Evolutionary conservation across 208 protist genomes (phyloP).

Genomic region (Leishmania turanica): DNA sequence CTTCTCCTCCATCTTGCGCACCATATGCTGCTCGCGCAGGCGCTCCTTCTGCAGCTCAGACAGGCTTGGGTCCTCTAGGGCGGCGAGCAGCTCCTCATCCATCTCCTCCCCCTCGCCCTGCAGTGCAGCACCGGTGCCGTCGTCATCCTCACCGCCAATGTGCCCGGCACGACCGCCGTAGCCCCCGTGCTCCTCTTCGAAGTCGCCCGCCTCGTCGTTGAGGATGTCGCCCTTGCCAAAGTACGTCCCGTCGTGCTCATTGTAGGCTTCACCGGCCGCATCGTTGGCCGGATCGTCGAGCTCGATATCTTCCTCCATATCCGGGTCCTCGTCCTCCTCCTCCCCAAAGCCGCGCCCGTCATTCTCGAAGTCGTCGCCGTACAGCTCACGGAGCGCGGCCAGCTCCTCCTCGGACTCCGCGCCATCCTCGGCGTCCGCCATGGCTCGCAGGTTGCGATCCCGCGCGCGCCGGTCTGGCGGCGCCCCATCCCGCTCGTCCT

Average conservation of each 20-base stretch:
- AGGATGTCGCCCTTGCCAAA: conserved; percentile 38
- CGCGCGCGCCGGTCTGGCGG: conserved; percentile 17
- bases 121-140: neutral
- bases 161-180: conserved; percentile 25
- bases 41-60: conserved; percentile 79
- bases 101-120: conserved; percentile 33
- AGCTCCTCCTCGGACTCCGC: conserved; percentile 69
- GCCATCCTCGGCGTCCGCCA: conserved; percentile 44
- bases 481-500: conserved; percentile 33
- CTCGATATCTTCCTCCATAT: conserved; percentile 64
- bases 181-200: conserved; percentile 47
- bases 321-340: conserved; percentile 58
- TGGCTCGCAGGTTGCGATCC: conserved; percentile 43
- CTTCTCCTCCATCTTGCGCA: conserved; percentile 76
- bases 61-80: conserved; percentile 61
- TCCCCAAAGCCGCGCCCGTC: conserved; percentile 50
- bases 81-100: conserved; percentile 68
- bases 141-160: conserved; percentile 21
- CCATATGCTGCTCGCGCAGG: conserved; percentile 62
- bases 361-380: conserved; percentile 88
- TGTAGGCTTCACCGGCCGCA: conserved; percentile 3
- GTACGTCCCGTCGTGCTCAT: conserved; percentile 29
- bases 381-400: conserved; percentile 82
- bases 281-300: conserved; percentile 59
- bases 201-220: conserved; percentile 54